Evolutionary conservation across 371 early-diverging fungal genomes (phyloP), one percentile per base, ranked within the genome.

Genomic region (Choanephora cucurbitarum): DNA sequence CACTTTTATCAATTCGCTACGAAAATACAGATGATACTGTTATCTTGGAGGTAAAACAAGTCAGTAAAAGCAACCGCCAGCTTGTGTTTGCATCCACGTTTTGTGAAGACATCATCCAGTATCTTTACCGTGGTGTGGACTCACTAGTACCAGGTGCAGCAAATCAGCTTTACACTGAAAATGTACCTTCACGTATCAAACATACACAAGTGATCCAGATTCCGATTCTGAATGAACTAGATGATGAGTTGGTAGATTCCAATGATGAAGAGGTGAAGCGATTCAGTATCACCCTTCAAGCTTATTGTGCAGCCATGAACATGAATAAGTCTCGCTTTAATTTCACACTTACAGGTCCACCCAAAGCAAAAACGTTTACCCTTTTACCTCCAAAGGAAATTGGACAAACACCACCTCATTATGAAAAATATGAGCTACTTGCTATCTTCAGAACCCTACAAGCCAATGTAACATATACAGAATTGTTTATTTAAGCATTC

Each of bases 231-330:
- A n/a, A 32, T 1, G 63, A 62, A 39, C 57, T 53, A 0, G 63
- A 62, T 9, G 63, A 57, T 28, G 49, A 62, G n/a, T n/a, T 61
- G n/a, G 32, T 44, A 1, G 63, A 54, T 3, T 45, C 46, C 1
- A 47, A 45, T 24, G 55, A 55, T 50, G 44, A 55, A 19, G 51
- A 62, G 32, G 18, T 39, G 3, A 44, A 57, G 14, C 39, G 55
- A 1, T 64, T 72, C 41, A 59, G 62, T 51, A 44, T 58, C 1
- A 51, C 66, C 0, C 28, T 77, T 8, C 62, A 67, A 31, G 73
- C 77, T 0, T 70, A 71, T 46, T 66, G 72, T 31, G 77, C 77
- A 3, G 62, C 77, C 1, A 60, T 77, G 46, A 73, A 73, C 43
- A 34, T 77, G 45, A 73, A 77, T 62, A 73, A 73, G 23, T 46